These are phyloP conservation scores for Bothriochloa decipiens DNA, from an alignment of 176 grass and related monocot species.

Conservation along the genomic window DNA sequence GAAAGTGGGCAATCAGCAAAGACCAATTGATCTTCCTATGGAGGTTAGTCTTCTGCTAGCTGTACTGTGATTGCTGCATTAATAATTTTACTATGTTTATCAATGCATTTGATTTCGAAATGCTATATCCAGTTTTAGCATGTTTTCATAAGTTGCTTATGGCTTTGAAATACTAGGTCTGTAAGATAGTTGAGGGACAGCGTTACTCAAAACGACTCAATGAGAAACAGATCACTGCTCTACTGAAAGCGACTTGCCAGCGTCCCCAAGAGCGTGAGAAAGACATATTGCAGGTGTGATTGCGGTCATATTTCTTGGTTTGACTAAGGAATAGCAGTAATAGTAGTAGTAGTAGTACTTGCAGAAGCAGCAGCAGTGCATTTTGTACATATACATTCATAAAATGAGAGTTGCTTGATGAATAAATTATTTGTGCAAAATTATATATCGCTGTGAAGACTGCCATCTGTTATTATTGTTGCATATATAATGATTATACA, in stretches of 20 bases:
- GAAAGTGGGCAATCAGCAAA: slow-evolving; percentile 93
- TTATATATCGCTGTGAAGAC: neutral
- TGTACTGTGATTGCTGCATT: too few relatives aligned
- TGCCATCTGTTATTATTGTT: neutral
- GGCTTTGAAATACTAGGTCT: slow-evolving; percentile 60
- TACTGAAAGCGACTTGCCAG: too few relatives aligned
- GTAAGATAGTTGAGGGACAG: slow-evolving; percentile 91
- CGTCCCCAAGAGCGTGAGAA: slow-evolving; percentile 68
- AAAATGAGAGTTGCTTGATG: neutral
- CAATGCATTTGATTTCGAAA: too few relatives aligned
- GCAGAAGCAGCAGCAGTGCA: neutral
- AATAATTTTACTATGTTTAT: too few relatives aligned
- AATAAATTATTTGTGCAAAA: neutral
- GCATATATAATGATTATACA: slow-evolving; percentile 24
- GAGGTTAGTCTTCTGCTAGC: slow-evolving; percentile 46
- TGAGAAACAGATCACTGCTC: slow-evolving; percentile 86
- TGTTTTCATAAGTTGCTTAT: slow-evolving; percentile 23
- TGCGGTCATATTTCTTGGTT: slow-evolving; percentile 1
- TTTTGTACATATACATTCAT: neutral
- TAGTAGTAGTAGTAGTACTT: too few relatives aligned
- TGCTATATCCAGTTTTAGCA: slow-evolving; percentile 7
- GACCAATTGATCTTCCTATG: slow-evolving; percentile 93
- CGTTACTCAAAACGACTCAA: slow-evolving; percentile 85
- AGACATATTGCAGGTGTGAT: slow-evolving; percentile 70
- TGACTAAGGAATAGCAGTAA: too few relatives aligned